Evolutionary conservation across 257 asterid genomes (phyloP), one percentile per base, ranked within the genome.

Genomic region (Ophiorrhiza pumila): DNA sequence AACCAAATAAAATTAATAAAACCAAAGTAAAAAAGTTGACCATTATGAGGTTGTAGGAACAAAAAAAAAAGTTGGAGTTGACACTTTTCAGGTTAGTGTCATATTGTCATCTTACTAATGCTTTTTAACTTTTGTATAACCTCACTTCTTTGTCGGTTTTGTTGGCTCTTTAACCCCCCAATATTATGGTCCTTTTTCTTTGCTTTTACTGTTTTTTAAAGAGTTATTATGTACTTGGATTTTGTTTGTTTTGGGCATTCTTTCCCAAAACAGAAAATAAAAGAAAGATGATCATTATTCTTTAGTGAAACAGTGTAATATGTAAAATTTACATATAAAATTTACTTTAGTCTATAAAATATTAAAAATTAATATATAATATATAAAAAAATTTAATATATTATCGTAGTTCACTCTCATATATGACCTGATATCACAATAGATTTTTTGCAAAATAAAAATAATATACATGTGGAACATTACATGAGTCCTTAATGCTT

Each of bases 81-180:
- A 31, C 11, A 64, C 49, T 64, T 37, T 39, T 41, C 34, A 64
- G 47, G 31, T 64, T 22, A 9, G 11, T 39, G 34, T 64, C 11
- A n/a, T 41, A 5, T 4, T 18, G 13, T 13, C 39, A 1, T 13
- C 23, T 32, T 13, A n/a, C 10, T 15, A 29, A 4, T 58, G 9
- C 18, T 59, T 14, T 59, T 31, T 15, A 42, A 1, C 11, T 43
- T 61, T 43, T 14, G 23, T 25, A 31, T 68, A 22, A 42, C 43
- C 68, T 42, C 59, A 43, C 65, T 71, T 57, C 57, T 58, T 47
- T 58, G 68, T 71, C 68, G 59, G 59, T 59, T 12, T 58, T 42
- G 13, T 58, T 71, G 68, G 59, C 50, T 14, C 53, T 35, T 41
- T 69, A 69, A 59, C 7, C 66, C 65, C 71, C 60, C 60, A 34